Evolutionary conservation across 176 grass and related monocot species (phyloP).

Genomic region (Eremochloa ophiuroides): DNA sequence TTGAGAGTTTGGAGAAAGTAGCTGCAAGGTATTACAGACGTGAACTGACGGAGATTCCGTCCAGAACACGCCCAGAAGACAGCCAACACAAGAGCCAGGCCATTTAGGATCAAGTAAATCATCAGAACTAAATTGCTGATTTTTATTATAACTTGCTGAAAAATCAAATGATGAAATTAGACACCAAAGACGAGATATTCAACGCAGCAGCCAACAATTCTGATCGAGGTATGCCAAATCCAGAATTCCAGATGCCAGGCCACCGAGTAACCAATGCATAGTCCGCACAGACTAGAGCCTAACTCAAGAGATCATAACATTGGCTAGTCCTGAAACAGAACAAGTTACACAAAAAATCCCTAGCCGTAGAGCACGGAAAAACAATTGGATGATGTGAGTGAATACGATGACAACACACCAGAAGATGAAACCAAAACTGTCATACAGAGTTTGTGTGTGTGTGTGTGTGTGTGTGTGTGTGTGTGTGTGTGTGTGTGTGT

Average conservation of each 20-base stretch:
- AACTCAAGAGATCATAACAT: constrained; percentile 2
- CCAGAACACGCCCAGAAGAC: no score
- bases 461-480: no score
- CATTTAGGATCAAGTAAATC: not conserved
- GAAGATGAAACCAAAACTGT: no score
- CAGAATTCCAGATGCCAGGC: not conserved
- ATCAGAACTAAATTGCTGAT: not conserved
- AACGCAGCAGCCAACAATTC: not conserved
- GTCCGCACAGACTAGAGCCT: not conserved
- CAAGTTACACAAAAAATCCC: not conserved
- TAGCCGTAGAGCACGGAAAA: not conserved
- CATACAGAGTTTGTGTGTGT: no score
- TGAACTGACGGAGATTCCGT: no score
- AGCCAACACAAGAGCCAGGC: not conserved
- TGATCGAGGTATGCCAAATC: not conserved
- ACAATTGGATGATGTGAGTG: not conserved
- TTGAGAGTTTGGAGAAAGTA: no score
- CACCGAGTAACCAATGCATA: not conserved
- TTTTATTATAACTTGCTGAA: not conserved
- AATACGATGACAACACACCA: no score
- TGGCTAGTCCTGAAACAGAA: not conserved
- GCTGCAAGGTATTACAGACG: no score
- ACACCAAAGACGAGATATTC: not conserved
- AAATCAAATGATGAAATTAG: not conserved
- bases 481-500: no score